Percentiles rank a stretch among this genome's conserved stretches.
Conservation (phyloP, 148 eudicot genomes). For the Dianthus caryophyllus region DNA sequence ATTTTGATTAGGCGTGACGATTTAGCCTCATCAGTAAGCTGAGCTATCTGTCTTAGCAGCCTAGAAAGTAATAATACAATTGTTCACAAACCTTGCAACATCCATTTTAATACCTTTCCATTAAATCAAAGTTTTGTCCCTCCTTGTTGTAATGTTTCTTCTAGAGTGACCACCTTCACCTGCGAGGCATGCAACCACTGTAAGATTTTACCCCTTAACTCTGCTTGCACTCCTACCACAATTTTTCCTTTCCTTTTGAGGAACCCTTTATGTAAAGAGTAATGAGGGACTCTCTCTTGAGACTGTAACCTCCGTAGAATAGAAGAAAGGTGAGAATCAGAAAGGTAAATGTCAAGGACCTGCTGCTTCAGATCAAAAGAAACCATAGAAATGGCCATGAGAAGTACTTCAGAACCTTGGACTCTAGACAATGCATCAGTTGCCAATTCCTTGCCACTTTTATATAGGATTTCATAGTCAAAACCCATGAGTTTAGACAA, state of each 20-base stretch:
- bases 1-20: too few species aligned
- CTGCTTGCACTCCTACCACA: not conserved
- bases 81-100: too few species aligned
- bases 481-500: too few species aligned
- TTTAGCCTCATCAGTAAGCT: too few species aligned
- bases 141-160: not conserved
- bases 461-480: too few species aligned
- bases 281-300: not conserved
- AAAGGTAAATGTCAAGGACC: not conserved
- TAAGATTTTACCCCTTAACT: not conserved
- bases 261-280: too few species aligned
- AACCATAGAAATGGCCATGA: too few species aligned
- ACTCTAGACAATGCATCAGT: too few species aligned
- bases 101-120: constrained; percentile 3
- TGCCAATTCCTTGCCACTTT: too few species aligned
- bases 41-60: not conserved
- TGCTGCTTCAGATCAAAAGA: not conserved
- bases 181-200: not conserved
- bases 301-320: too few species aligned
- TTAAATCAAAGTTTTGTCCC: not conserved
- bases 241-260: not conserved
- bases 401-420: too few species aligned
- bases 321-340: not conserved
- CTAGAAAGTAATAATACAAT: not conserved
- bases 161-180: too few species aligned